Conservation (phyloP, 2,329 filamentous ascomycete genomes). For the Arthrobotrys pseudoclavata region DNA sequence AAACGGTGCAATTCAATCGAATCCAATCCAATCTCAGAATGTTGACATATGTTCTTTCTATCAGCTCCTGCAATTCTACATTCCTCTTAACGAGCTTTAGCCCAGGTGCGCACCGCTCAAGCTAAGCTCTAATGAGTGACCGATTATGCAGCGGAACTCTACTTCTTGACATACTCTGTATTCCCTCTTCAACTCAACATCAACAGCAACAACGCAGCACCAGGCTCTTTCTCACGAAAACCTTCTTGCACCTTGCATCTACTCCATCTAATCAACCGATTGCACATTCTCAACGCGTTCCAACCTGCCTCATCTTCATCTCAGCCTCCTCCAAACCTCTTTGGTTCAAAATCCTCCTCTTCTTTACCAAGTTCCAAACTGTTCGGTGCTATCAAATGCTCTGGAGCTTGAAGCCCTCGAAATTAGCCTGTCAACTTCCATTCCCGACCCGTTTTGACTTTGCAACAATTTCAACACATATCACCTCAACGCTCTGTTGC, state of each 20-base stretch:
- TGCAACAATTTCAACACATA: slow-evolving; percentile 42
- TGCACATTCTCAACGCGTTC: slow-evolving; percentile 12
- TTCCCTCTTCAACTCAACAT: not conserved
- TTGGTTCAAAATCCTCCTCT: not conserved
- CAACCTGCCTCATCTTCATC: not conserved
- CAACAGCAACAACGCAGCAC: slow-evolving; percentile 1
- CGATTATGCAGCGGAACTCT: too few relatives aligned
- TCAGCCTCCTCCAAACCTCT: not conserved
- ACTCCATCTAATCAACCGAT: slow-evolving; percentile 5
- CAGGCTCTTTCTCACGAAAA: not conserved
- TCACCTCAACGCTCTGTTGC: not conserved
- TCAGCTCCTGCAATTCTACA: not conserved
- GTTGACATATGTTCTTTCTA: too few relatives aligned
- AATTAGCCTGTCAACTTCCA: not conserved
- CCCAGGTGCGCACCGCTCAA: too few relatives aligned
- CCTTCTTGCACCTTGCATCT: not conserved
- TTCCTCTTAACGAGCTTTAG: not conserved
- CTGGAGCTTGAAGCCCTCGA: not conserved
- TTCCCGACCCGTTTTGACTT: slow-evolving; percentile 8
- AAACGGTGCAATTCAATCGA: too few relatives aligned
- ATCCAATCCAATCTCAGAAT: not conserved
- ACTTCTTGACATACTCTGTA: too few relatives aligned
- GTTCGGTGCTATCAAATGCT: not conserved
- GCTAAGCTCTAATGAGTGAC: too few relatives aligned
- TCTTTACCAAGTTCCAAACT: not conserved